Evolutionary conservation across 495 filamentous ascomycete genomes (phyloP).

Genomic region (Beverwykella pulmonaria): DNA sequence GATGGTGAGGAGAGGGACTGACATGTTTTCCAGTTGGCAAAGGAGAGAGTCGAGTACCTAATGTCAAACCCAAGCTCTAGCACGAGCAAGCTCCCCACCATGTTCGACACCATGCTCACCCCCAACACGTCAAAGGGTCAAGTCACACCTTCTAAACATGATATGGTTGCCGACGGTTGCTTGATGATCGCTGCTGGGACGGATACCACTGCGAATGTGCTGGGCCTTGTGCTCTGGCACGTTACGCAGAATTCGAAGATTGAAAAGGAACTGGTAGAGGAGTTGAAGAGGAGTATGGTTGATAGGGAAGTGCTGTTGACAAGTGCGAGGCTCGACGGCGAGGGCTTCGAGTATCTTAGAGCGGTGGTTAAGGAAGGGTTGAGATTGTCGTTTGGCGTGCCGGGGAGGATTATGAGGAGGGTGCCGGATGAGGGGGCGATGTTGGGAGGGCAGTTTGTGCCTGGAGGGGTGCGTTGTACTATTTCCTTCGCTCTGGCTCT

Average conservation of each 20-base stretch:
- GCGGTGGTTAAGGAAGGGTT: slow-evolving; percentile 15
- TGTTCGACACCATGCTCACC: slow-evolving; percentile 10
- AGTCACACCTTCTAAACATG: slow-evolving; percentile 1
- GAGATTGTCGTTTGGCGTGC: slow-evolving; percentile 6
- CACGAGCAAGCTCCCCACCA: neutral
- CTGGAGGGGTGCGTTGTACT: slow-evolving; percentile 3
- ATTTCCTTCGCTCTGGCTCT: neutral
- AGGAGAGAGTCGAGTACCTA: neutral
- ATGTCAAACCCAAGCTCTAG: neutral
- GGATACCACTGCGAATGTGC: slow-evolving; percentile 11
- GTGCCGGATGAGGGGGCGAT: slow-evolving; percentile 7
- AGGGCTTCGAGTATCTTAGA: slow-evolving; percentile 6
- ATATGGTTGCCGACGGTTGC: slow-evolving; percentile 13
- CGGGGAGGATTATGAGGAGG: slow-evolving; percentile 7
- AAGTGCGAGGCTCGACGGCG: neutral
- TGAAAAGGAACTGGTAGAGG: neutral
- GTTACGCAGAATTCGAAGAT: slow-evolving; percentile 11
- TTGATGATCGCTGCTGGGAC: slow-evolving; percentile 18
- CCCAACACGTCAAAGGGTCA: slow-evolving; percentile 8
- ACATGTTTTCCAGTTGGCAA: neutral
- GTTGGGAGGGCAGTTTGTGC: neutral
- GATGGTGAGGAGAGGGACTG: neutral
- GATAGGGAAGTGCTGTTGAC: neutral
- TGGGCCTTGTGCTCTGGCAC: slow-evolving; percentile 8
- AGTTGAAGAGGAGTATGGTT: neutral